These are phyloP conservation scores for Lumnitzera racemosa DNA, from an alignment of 345 rosid genomes.

Conservation along the genomic window DNA sequence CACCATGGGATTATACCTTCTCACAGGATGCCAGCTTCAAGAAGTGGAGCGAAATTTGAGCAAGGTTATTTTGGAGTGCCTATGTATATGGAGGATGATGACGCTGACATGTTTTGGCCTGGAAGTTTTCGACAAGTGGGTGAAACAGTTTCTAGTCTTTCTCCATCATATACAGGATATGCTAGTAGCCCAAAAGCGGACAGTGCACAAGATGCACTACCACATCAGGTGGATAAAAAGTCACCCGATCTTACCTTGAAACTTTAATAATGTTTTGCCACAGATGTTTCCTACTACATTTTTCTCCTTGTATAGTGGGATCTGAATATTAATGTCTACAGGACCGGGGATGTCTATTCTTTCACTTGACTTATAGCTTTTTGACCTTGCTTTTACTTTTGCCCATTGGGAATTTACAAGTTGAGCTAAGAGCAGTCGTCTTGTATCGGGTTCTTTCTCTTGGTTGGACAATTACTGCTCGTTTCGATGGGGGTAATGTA, in stretches of 20 bases:
- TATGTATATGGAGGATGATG: constrained; percentile 55
- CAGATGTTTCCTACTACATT: background rate
- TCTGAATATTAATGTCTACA: constrained; percentile 12
- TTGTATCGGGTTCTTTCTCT: too few relatives aligned
- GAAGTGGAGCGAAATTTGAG: constrained; percentile 55
- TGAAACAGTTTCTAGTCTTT: constrained; percentile 13
- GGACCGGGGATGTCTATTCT: background rate
- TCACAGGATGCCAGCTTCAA: constrained; percentile 19
- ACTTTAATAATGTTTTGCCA: constrained; percentile 34
- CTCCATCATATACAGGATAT: too few relatives aligned
- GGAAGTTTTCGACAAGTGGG: constrained; percentile 79
- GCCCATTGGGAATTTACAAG: too few relatives aligned
- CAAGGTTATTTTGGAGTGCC: constrained; percentile 58
- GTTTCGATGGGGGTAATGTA: too few relatives aligned
- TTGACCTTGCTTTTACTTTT: too few relatives aligned
- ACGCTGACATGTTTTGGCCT: constrained; percentile 63
- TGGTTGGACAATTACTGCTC: too few relatives aligned
- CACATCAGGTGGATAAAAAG: constrained; percentile 30
- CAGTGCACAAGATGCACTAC: constrained; percentile 17
- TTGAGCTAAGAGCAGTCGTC: too few relatives aligned
- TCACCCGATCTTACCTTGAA: constrained; percentile 80
- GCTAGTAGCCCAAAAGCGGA: constrained; percentile 8
- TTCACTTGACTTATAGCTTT: background rate
- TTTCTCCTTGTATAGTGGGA: constrained; percentile 27
- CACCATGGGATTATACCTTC: constrained; percentile 36